Conservation (phyloP, 257 asterid species). For the Solanum bulbocastanum region DNA sequence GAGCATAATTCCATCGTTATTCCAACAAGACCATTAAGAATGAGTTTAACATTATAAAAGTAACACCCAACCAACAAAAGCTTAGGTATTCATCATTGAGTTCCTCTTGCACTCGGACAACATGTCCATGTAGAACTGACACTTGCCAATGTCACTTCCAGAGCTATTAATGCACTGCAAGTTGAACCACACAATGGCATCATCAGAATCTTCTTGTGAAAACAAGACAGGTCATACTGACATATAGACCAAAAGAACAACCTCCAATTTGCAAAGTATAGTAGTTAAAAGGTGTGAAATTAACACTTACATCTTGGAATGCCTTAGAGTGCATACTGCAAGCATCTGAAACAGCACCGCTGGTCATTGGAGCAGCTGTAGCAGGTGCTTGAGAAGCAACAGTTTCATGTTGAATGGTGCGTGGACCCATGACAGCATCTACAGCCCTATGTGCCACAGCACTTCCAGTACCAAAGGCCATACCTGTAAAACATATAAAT, state of each 20-base stretch:
- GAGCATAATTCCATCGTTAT: background rate
- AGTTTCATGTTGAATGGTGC: slow-evolving; percentile 60
- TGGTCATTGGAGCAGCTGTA: slow-evolving; percentile 32
- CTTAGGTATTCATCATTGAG: slow-evolving; percentile 5
- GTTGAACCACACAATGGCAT: background rate
- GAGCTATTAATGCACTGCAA: slow-evolving; percentile 11
- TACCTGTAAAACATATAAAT: slow-evolving; percentile 21
- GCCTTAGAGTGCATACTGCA: slow-evolving; percentile 59
- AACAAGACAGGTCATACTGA: background rate
- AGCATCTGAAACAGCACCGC: slow-evolving; percentile 38
- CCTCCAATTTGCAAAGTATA: background rate
- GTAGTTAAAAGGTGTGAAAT: background rate
- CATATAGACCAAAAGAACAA: background rate
- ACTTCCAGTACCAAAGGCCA: slow-evolving; percentile 68
- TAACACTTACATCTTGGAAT: slow-evolving; percentile 53
- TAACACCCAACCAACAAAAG: background rate
- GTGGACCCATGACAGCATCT: slow-evolving; percentile 71
- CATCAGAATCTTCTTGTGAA: background rate
- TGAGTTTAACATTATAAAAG: background rate
- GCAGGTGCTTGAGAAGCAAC: slow-evolving; percentile 37
- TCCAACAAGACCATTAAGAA: background rate
- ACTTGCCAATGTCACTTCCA: slow-evolving; percentile 13
- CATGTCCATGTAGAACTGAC: slow-evolving; percentile 25
- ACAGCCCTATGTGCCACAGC: slow-evolving; percentile 74
- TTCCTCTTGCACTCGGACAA: slow-evolving; percentile 19